Base-by-base conservation (phyloP, 2,329 filamentous ascomycete species). In the Pseudogymnoascus sp. region DNA sequence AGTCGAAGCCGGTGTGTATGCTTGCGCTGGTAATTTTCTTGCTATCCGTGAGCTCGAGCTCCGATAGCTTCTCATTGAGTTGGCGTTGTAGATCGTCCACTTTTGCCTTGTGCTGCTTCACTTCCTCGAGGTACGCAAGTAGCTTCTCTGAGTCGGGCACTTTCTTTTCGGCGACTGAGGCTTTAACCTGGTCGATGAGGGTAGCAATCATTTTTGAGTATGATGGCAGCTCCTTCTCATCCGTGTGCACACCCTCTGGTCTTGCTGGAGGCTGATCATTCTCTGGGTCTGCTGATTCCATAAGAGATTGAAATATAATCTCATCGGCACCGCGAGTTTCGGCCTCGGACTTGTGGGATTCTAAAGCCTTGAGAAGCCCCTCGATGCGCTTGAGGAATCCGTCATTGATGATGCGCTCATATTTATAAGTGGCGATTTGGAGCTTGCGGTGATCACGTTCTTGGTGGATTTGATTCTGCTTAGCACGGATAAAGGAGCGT, bases 171-270 rank as follows among this genome's bases (percentile, higher is more conserved):
- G 89, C 85, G 68, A 90, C 86, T 76, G 85, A 82, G 71, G 67
- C 67, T 76, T 96, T 97, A 44, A 97, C 92, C 76, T 96, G 90
- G 71, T 99, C 95, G 19, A 97, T 83, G 70, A 99, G 77, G n/a
- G 88, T 86, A n/a, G 90, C 90, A 89, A 99, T 93, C 95, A 99
- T 99, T 80, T 96, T 91, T 40, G 91, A 95, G 73, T 96, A 99
- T 13, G 88, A 89, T 0, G 90, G 91, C 70, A 90, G 85, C 71
- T 82, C 73, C 74, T 89, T 84, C 69, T 88, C 86, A 62, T 91
- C 82, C 44, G 83, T 82, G 72, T 96, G 88, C 29, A 97, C 88
- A 56, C 90, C 92, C 68, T 87, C 88, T 1, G 93, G 93, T 23
- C 89, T 81, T 60, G 84, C 81, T 7, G 89, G 87, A 3, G 91